Percentiles rank a stretch among this genome's conserved stretches.
Conservation (phyloP, 495 filamentous ascomycete species). For the Geoglossum glabrum region DNA sequence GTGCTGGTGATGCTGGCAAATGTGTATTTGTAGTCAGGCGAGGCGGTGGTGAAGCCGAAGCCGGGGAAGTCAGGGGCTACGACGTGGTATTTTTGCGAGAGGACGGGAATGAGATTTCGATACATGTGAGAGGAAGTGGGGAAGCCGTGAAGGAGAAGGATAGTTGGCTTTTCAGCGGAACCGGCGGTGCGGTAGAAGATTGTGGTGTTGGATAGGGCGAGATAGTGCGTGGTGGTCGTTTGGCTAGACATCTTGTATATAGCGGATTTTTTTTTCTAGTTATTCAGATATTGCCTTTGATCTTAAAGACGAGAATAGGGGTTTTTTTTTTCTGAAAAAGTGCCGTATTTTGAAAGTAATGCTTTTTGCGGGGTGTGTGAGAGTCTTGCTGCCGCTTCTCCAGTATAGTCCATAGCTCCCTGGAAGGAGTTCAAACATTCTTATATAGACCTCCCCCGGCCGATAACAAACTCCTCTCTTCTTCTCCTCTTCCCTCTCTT, state of each 20-base stretch:
- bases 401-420: too few species aligned
- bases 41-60: conserved; percentile 35
- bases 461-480: too few species aligned
- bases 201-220: conserved; percentile 19
- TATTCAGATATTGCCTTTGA: too few species aligned
- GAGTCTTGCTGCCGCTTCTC: too few species aligned
- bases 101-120: conserved; percentile 38
- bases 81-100: conserved; percentile 31
- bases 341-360: too few species aligned
- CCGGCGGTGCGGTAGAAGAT: conserved; percentile 36
- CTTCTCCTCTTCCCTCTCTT: too few species aligned
- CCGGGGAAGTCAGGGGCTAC: conserved; percentile 42
- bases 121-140: conserved; percentile 42
- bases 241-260: too few species aligned
- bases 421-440: too few species aligned
- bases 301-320: neutral
- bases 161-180: conserved; percentile 19
- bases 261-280: too few species aligned
- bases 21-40: conserved; percentile 23
- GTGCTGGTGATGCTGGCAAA: conserved; percentile 29
- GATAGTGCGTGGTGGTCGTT: too few species aligned
- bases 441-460: too few species aligned
- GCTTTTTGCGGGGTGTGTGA: too few species aligned
- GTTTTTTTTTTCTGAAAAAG: neutral
- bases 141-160: conserved; percentile 45